Evolutionary conservation across 805 yeast genomes (phyloP).

Genomic region (Geotrichum ghanense): DNA sequence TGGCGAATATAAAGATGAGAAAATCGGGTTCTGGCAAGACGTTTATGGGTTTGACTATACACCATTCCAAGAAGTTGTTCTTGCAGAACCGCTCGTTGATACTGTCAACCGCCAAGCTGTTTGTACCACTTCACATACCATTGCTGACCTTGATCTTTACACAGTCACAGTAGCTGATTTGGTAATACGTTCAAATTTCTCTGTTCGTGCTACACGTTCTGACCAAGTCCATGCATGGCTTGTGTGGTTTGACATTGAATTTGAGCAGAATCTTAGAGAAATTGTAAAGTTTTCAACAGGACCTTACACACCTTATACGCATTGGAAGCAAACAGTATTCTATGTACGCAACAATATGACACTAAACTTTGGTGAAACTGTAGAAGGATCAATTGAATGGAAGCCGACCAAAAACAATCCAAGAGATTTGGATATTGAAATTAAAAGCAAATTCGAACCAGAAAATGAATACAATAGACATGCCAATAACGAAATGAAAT

Average conservation of each 20-base stretch:
- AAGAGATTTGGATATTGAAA: constrained; percentile 78
- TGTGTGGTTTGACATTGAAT: constrained; percentile 91
- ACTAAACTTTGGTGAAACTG: constrained; percentile 60
- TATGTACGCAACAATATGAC: constrained; percentile 75
- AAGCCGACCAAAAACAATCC: constrained; percentile 72
- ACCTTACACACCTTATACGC: constrained; percentile 88
- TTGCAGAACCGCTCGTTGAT: constrained; percentile 92
- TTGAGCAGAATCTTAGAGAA: constrained; percentile 42
- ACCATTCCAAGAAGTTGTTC: constrained; percentile 77
- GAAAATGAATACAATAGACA: constrained; percentile 37
- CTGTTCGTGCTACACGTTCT: constrained; percentile 59
- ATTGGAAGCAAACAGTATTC: constrained; percentile 98
- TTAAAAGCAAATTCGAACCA: constrained; percentile 42
- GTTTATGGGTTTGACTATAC: constrained; percentile 95
- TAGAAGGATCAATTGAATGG: constrained; percentile 61
- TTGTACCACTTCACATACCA: constrained; percentile 56
- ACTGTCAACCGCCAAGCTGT: constrained; percentile 74
- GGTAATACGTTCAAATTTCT: constrained; percentile 61
- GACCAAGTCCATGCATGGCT: constrained; percentile 83
- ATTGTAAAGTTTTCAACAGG: constrained; percentile 80
- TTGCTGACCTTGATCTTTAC: constrained; percentile 80
- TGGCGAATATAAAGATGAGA: constrained; percentile 81
- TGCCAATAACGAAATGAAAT: constrained; percentile 48
- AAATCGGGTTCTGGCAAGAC: constrained; percentile 89
- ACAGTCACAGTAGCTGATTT: constrained; percentile 77